Conservation (phyloP, 805 yeast genomes). For the Wickerhamomyces xylosicus region DNA sequence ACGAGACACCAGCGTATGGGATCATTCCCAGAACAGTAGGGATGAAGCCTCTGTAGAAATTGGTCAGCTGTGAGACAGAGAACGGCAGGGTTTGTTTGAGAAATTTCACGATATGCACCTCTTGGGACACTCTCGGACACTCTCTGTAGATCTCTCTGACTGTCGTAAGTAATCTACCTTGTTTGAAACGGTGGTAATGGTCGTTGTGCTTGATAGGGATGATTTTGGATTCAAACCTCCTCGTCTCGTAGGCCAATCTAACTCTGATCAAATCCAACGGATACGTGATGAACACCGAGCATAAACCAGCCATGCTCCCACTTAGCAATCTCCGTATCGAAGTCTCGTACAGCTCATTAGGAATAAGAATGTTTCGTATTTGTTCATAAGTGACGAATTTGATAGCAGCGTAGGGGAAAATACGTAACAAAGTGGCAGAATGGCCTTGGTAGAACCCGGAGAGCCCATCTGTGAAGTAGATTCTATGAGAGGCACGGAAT, state of each 20-base stretch:
- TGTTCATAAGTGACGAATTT: constrained; percentile 96
- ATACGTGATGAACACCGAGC: constrained; percentile 81
- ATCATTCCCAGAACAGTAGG: constrained; percentile 94
- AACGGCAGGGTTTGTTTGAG: constrained; percentile 13
- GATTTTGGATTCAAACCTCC: constrained; percentile 10
- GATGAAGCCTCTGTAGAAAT: constrained; percentile 88
- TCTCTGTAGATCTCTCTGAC: constrained; percentile 17
- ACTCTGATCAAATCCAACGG: constrained; percentile 90
- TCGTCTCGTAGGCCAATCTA: constrained; percentile 82
- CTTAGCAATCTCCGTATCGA: constrained; percentile 72
- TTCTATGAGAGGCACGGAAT: constrained; percentile 57
- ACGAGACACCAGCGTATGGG: constrained; percentile 97
- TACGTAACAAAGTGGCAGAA: constrained; percentile 81
- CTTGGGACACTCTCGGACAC: constrained; percentile 13
- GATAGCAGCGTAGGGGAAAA: constrained; percentile 95
- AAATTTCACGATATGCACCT: constrained; percentile 13
- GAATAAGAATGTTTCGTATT: constrained; percentile 69
- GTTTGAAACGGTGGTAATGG: constrained; percentile 17
- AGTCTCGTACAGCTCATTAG: constrained; percentile 65
- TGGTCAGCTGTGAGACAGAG: constrained; percentile 22
- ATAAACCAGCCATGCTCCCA: constrained; percentile 85
- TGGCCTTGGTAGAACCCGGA: constrained; percentile 90
- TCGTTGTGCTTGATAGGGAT: constrained; percentile 13
- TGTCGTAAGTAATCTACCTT: constrained; percentile 20
- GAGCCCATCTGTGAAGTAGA: constrained; percentile 60